Base-by-base conservation (phyloP, 345 rosid genomes). In the Streptanthus diversifolius region DNA sequence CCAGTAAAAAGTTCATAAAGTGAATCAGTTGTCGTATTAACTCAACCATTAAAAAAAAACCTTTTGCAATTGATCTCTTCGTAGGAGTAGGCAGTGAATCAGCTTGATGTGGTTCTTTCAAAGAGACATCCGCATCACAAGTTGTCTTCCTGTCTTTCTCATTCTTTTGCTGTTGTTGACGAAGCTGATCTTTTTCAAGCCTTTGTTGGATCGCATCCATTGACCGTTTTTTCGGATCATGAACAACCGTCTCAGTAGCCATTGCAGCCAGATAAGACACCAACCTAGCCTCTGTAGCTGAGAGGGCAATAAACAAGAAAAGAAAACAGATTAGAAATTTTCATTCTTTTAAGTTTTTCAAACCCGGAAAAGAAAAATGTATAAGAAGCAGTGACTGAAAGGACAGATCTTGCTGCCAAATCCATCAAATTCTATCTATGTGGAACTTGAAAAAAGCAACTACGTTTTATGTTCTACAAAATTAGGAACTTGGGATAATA, bases 131-230 rank as follows among this genome's bases (percentile, higher is more conserved):
- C 0, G 8, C 48, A 37, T 9, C 13, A 24, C 47, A 66, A 47
- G 68, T 61, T 53, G 14, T 64, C 22, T 51, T 69, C 62, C 66
- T 80, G 32, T 47, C 77, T 63, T 60, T 80, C 63, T 77, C 79
- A 44, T 39, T 78, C 79, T 72, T 85, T 48, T 79, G 81, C 48
- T 81, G 80, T 37, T 82, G 81, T 49, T 82, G 86, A 73, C 81
- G 78, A 63, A 79, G 75, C 80, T 87, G 91, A 6, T 89, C 85
- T 83, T 80, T 79, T 22, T 85, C 70, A 53, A 84, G 83, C 69
- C 93, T 78, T 63, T 85, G 74, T 70, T 88, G 86, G 43, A 90
- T 66, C 3, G 91, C 93, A 40, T 83, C 88, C 80, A 84, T 72
- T 24, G 86, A 67, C 12, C 83, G 81, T 48, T 77, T 80, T 60